These are phyloP conservation scores for Termitomyces sp. DNA, from an alignment of 768 basidiomycete species.

Conservation along the genomic window DNA sequence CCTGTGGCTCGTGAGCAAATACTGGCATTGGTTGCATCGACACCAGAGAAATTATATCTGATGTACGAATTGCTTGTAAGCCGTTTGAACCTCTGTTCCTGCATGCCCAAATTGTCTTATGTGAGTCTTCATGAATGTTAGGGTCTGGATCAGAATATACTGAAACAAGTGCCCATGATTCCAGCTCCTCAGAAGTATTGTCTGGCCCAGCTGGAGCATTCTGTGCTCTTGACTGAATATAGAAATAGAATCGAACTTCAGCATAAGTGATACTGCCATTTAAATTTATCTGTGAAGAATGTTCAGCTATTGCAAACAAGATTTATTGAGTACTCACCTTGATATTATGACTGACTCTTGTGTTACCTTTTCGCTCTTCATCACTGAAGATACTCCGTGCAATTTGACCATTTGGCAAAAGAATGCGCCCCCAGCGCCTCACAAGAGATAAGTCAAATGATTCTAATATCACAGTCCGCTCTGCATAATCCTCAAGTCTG, in stretches of 20 bases:
- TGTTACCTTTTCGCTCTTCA: not conserved
- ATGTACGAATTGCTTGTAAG: not conserved
- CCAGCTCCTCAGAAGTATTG: not conserved
- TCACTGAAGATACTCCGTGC: slow-evolving; percentile 11
- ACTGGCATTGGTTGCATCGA: not conserved
- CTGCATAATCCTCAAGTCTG: not conserved
- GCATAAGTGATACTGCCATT: not conserved
- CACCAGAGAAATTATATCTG: not conserved
- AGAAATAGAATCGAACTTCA: not conserved
- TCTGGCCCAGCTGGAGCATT: too few relatives aligned
- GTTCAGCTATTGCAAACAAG: not conserved
- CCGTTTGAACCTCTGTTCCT: not conserved
- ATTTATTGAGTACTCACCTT: not conserved
- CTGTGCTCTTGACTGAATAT: not conserved
- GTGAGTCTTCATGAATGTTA: not conserved
- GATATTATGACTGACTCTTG: not conserved
- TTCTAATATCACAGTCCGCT: too few relatives aligned
- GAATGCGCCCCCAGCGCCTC: slow-evolving; percentile 15
- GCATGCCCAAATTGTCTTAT: not conserved
- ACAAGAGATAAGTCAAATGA: not conserved
- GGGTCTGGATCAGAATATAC: not conserved
- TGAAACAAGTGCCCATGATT: not conserved
- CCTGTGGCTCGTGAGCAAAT: not conserved
- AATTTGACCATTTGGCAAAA: slow-evolving; percentile 24
- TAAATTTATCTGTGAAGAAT: not conserved